Conservation (phyloP, 768 basidiomycete genomes). For the Lanmaoa pseudosensibilis region DNA sequence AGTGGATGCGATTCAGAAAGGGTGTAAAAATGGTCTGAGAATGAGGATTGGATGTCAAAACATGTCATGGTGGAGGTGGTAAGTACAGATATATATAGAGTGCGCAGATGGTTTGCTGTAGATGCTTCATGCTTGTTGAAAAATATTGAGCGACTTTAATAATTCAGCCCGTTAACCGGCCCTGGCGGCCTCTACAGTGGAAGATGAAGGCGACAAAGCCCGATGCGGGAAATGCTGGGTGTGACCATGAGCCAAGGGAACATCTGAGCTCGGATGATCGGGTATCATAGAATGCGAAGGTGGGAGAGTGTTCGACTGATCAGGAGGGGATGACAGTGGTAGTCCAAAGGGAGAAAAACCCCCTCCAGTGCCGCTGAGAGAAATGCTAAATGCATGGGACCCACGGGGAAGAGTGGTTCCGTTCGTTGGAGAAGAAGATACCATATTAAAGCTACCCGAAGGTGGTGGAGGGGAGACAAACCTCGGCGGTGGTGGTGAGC, state of each 20-base stretch:
- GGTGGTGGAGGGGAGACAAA: slow-evolving; percentile 36
- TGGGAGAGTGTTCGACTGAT: slow-evolving; percentile 28
- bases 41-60: slow-evolving; percentile 35
- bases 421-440: slow-evolving; percentile 27
- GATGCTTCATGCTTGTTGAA: slow-evolving; percentile 40
- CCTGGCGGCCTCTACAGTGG: slow-evolving; percentile 40
- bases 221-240: slow-evolving; percentile 40
- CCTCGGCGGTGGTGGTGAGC: slow-evolving; percentile 36
- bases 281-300: slow-evolving; percentile 37
- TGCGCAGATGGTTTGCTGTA: slow-evolving; percentile 41
- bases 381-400: slow-evolving; percentile 33
- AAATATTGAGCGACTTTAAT: slow-evolving; percentile 40
- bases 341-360: slow-evolving; percentile 35
- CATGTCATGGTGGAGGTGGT: slow-evolving; percentile 35
- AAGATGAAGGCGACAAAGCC: slow-evolving; percentile 39
- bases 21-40: slow-evolving; percentile 17
- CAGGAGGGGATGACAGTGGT: slow-evolving; percentile 32
- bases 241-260: slow-evolving; percentile 34
- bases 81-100: slow-evolving; percentile 43
- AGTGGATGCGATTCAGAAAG: slow-evolving; percentile 31
- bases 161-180: slow-evolving; percentile 40
- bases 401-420: slow-evolving; percentile 30
- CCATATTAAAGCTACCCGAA: slow-evolving; percentile 30
- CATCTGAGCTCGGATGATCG: slow-evolving; percentile 36
- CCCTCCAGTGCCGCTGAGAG: slow-evolving; percentile 28